phyloP scores from a whole-genome alignment of 208 protist species.

The Vickermania ingenoplastis region DNA sequence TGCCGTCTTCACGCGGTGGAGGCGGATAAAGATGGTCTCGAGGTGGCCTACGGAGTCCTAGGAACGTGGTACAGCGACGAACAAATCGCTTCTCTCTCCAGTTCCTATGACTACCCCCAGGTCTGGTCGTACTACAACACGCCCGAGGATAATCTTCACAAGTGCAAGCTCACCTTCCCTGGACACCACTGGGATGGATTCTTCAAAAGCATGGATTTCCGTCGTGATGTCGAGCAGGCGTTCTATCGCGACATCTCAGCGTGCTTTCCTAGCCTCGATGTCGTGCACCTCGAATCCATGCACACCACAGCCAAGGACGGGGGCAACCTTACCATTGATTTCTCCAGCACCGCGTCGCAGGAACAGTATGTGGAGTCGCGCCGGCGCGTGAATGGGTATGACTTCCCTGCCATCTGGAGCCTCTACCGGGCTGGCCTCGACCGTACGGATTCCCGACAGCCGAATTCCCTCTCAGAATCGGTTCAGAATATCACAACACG shows the following conservation, averaged over 20 bases:
- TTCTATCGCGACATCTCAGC: background rate
- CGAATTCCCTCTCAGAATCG: background rate
- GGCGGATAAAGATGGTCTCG: background rate
- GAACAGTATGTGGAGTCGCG: background rate
- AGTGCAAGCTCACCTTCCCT: constrained; percentile 1
- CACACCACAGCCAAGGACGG: background rate
- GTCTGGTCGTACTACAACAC: background rate
- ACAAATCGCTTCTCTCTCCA: background rate
- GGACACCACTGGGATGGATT: background rate
- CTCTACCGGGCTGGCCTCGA: background rate
- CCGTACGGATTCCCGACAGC: background rate
- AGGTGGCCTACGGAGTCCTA: background rate
- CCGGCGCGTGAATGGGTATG: background rate
- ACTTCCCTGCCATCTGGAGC: background rate
- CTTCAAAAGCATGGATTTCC: background rate
- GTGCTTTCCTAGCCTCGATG: background rate
- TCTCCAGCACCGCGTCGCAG: background rate
- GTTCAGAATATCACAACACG: background rate
- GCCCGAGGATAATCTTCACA: background rate
- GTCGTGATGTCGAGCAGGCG: background rate
- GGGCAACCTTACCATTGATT: background rate
- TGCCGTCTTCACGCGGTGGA: background rate
- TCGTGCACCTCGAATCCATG: background rate
- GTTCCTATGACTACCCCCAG: background rate
- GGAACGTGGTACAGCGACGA: background rate